Conservation (phyloP, 768 basidiomycete genomes). For the Zangia roseola region DNA sequence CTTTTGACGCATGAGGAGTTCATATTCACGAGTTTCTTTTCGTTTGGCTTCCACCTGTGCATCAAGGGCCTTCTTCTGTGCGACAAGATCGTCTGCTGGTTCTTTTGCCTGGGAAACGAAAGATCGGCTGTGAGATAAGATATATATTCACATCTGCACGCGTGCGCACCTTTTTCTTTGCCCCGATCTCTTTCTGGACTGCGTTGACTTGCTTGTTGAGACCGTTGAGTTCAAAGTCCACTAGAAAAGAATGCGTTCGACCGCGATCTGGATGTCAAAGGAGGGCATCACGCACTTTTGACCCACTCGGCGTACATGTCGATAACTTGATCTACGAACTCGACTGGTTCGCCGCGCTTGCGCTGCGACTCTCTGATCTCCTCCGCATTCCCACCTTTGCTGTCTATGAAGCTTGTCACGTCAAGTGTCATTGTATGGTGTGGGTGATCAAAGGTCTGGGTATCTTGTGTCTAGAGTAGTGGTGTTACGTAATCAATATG, state of each 20-base stretch:
- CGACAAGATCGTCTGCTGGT: constrained; percentile 83
- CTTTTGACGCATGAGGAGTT: constrained; percentile 74
- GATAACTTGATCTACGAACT: constrained; percentile 92
- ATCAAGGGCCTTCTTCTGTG: constrained; percentile 82
- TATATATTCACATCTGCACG: background rate
- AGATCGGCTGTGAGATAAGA: background rate
- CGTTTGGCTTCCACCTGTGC: constrained; percentile 73
- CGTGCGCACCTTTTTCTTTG: constrained; percentile 82
- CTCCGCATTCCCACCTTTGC: constrained; percentile 89
- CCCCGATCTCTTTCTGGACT: constrained; percentile 91
- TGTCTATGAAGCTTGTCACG: constrained; percentile 75
- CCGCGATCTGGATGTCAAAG: background rate
- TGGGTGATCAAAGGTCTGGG: background rate
- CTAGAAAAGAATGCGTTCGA: constrained; percentile 38
- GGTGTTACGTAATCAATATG: constrained; percentile 17
- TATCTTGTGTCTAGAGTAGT: background rate
- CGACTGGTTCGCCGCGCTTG: constrained; percentile 85
- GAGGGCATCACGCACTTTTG: constrained; percentile 63
- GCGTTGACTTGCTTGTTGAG: constrained; percentile 82
- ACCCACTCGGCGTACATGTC: constrained; percentile 93
- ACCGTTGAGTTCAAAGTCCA: constrained; percentile 81
- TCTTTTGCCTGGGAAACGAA: constrained; percentile 72
- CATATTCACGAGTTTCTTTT: constrained; percentile 75
- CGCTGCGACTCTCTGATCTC: constrained; percentile 90
- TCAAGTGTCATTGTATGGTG: constrained; percentile 70